phyloP scores from a whole-genome alignment of 2,329 filamentous ascomycete species.

The Curvularia verruculosa region DNA sequence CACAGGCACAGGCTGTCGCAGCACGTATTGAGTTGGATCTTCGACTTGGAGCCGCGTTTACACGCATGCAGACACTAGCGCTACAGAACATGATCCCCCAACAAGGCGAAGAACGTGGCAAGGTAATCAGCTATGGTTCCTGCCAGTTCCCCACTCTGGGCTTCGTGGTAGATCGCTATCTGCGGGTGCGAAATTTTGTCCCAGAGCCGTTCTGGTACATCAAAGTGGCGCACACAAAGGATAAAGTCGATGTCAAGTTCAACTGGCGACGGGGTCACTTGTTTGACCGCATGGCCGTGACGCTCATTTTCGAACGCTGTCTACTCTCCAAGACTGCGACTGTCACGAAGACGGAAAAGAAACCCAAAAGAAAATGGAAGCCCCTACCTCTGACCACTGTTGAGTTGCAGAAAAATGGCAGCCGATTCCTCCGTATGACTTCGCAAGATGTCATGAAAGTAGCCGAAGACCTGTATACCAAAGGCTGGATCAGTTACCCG shows the following conservation, averaged over 20 bases:
- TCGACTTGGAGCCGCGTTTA: conserved; percentile 89
- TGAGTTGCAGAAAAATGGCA: conserved; percentile 95
- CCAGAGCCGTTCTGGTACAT: conserved; percentile 94
- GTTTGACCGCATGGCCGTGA: conserved; percentile 83
- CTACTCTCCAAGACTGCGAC: conserved; percentile 76
- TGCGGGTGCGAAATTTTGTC: conserved; percentile 90
- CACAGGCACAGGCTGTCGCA: conserved; percentile 83
- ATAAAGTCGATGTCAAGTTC: conserved; percentile 81
- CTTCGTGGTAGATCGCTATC: conserved; percentile 96
- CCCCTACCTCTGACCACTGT: conserved; percentile 93
- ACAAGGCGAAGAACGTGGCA: conserved; percentile 65
- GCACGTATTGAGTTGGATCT: conserved; percentile 92
- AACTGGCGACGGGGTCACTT: conserved; percentile 81
- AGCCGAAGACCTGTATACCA: conserved; percentile 88
- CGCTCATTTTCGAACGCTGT: conserved; percentile 85
- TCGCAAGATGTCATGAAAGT: conserved; percentile 87
- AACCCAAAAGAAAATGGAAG: conserved; percentile 92
- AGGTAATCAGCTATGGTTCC: conserved; percentile 84
- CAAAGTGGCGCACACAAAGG: conserved; percentile 78
- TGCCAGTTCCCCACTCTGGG: conserved; percentile 97
- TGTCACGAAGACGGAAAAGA: conserved; percentile 85
- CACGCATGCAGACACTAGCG: conserved; percentile 80
- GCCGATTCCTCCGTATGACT: conserved; percentile 84
- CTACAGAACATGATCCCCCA: conserved; percentile 72
- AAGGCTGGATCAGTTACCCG: conserved; percentile 96